Percentiles rank a stretch among this genome's conserved stretches.
phyloP scores from a whole-genome alignment of 345 rosid genomes.

The Gossypium thurberi region DNA sequence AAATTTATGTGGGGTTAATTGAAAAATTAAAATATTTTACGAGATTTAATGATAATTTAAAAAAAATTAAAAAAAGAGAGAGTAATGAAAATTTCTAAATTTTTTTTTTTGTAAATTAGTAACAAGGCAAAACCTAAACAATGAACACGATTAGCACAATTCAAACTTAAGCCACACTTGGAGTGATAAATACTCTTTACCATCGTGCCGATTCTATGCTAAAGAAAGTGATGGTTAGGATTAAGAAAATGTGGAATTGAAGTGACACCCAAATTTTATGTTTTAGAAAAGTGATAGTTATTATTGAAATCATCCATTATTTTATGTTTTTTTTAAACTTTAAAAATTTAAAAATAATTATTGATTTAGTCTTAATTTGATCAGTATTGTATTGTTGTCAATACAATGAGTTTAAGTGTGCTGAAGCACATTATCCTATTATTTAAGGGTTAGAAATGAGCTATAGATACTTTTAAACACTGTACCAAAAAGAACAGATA shows the following conservation, averaged over 20 bases:
- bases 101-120: too few species aligned
- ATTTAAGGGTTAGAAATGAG: fast-evolving
- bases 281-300: not conserved
- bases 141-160: fast-evolving
- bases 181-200: fast-evolving
- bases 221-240: conserved; percentile 19
- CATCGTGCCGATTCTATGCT: fast-evolving
- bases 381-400: too few species aligned
- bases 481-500: fast-evolving
- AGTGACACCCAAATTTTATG: not conserved
- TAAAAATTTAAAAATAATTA: too few species aligned
- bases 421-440: fast-evolving
- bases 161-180: fast-evolving
- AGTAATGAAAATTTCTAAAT: too few species aligned
- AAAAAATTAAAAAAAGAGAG: too few species aligned
- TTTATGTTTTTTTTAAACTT: too few species aligned
- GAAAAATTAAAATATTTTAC: too few species aligned
- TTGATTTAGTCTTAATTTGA: too few species aligned
- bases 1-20: too few species aligned
- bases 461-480: fast-evolving
- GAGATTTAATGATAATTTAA: too few species aligned
- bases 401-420: fast-evolving
- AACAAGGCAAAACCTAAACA: fast-evolving
- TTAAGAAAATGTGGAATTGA: not conserved
- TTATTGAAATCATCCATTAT: too few species aligned